Percentiles rank a stretch among this genome's conserved stretches.
These are phyloP conservation scores for Solanum hybrid DNA, from an alignment of 305 asterid genomes.

Conservation along the genomic window DNA sequence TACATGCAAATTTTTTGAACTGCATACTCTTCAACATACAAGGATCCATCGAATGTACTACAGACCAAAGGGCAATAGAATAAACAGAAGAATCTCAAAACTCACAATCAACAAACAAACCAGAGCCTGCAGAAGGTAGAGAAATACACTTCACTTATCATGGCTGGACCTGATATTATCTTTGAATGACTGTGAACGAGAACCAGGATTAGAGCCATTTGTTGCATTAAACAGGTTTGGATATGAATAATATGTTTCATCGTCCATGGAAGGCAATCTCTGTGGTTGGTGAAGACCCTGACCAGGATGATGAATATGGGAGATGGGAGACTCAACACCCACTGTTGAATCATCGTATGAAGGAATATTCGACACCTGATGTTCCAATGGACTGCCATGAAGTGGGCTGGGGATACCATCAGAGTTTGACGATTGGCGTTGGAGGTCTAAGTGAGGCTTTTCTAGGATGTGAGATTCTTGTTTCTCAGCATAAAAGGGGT, in stretches of 20 bases:
- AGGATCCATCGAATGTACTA: neutral
- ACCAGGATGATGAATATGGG: slow-evolving; percentile 10
- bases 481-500: slow-evolving; percentile 38
- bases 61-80: neutral
- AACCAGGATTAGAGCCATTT: slow-evolving; percentile 36
- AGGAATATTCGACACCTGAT: slow-evolving; percentile 19
- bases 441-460: slow-evolving; percentile 18
- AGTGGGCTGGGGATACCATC: slow-evolving; percentile 8
- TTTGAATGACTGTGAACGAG: slow-evolving; percentile 32
- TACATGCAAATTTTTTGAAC: neutral
- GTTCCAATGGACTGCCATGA: slow-evolving; percentile 2
- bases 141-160: slow-evolving; percentile 12
- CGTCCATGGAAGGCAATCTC: slow-evolving; percentile 73
- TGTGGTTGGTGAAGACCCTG: slow-evolving; percentile 49
- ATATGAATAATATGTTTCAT: slow-evolving; percentile 62
- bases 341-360: slow-evolving; percentile 20
- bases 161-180: slow-evolving; percentile 29
- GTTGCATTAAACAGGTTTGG: slow-evolving; percentile 60
- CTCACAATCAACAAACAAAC: neutral
- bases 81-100: neutral
- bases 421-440: slow-evolving; percentile 24
- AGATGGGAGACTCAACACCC: slow-evolving; percentile 22
- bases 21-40: neutral
- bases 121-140: neutral
- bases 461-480: slow-evolving; percentile 12